Evolutionary conservation across 2,329 filamentous ascomycete species (phyloP).

Genomic region (Ophiostoma sp.): DNA sequence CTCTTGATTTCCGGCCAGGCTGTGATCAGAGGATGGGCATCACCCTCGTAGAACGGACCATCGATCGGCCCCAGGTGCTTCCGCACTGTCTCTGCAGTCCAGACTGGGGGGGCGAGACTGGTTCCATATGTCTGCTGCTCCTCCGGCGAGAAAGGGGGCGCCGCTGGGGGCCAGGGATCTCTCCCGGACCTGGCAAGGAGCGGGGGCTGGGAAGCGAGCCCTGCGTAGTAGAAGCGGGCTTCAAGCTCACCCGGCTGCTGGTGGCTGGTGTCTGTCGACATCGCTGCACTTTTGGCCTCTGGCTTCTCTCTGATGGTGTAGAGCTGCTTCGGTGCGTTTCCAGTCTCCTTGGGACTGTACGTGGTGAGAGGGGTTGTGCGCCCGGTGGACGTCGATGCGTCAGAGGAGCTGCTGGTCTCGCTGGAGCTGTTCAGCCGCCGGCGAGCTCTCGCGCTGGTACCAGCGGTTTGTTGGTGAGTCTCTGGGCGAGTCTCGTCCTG

Average conservation of each 20-base stretch:
- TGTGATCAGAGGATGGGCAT: neutral
- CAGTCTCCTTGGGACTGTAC: neutral
- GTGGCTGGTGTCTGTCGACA: neutral
- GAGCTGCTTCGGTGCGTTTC: neutral
- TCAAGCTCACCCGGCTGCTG: neutral
- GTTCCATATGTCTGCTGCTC: neutral
- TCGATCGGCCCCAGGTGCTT: neutral
- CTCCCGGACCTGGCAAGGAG: neutral
- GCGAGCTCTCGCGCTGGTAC: neutral
- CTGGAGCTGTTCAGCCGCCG: neutral
- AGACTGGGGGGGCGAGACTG: neutral
- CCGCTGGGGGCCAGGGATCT: neutral
- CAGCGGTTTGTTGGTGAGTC: neutral
- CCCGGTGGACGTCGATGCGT: neutral
- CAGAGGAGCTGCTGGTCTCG: neutral
- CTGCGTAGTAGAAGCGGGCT: neutral
- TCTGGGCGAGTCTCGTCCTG: neutral
- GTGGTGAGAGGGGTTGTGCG: neutral
- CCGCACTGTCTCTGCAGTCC: neutral
- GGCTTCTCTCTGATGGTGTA: neutral
- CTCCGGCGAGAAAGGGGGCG: neutral
- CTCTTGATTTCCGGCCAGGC: neutral
- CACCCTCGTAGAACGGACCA: neutral
- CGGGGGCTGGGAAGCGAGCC: neutral
- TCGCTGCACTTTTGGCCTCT: neutral